Base-by-base conservation (phyloP, 345 rosid genomes). In the Combretum micranthum region DNA sequence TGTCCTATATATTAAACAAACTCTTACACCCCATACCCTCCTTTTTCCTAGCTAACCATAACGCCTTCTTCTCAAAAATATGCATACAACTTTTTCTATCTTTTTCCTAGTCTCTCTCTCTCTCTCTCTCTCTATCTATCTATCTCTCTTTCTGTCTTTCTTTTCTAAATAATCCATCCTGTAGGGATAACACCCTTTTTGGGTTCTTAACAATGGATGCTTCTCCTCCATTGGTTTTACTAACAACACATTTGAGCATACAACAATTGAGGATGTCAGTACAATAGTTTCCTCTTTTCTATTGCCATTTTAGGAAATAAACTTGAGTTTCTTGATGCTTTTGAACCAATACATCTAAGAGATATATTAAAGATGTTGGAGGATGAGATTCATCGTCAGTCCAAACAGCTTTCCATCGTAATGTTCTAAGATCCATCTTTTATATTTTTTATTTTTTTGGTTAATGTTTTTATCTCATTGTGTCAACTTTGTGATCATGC, bases 331-430 rank as follows among this genome's bases (percentile, higher is more conserved):
- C 39, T 32, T 32, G 39, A 32, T 32, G 39, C 39, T 11, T 32
- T 7, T 32, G 39, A 11, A 32, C 39, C n/a, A n/a, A 32, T 5
- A 32, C 39, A 32, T 7, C 39, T 32, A 32, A 74, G 17, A 3
- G 3, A 32, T 32, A 32, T 32, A n/a, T n/a, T n/a, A 5, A 32
- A 32, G 47, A 80, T 74, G 85, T 74, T 80, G 80, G 74, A 69
- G 55, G 72, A 72, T 74, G 60, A 67, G 62, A 57, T 75, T 65
- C 74, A 62, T 63, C 74, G 59, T 63, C 78, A 68, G 14, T 68
- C 61, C 20, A 69, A 74, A 37, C 82, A 77, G 47, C 71, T 67
- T 52, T 63, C 64, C 2, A 67, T 72, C 46, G 77, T 77, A 69
- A 67, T 72, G 45, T 25, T 62, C 62, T 18, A 0, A 9, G 39